phyloP scores from a whole-genome alignment of 2,329 filamentous ascomycete species.

The Fusarium ambrosium region DNA sequence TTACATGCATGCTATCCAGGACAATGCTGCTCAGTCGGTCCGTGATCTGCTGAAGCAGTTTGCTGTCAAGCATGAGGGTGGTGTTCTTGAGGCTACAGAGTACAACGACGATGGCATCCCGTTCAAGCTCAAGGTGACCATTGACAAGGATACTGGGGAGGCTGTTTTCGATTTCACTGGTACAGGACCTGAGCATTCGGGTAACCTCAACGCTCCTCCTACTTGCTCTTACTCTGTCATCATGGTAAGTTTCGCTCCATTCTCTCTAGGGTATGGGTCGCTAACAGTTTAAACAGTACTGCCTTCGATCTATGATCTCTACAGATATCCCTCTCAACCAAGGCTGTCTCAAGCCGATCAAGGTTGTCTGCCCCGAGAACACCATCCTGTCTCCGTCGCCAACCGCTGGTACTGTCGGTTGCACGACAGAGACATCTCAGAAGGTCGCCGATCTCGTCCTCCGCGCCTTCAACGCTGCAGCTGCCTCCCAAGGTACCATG shows the following conservation, averaged over 20 bases:
- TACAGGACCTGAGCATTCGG: constrained; percentile 49
- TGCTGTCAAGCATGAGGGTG: constrained; percentile 75
- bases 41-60: constrained; percentile 80
- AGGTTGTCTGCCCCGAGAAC: constrained; percentile 46
- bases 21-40: constrained; percentile 83
- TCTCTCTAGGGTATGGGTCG: accelerated
- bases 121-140: constrained; percentile 80
- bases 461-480: constrained; percentile 80
- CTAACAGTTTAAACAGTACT: constrained; percentile 41
- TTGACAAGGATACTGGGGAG: constrained; percentile 79
- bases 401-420: constrained; percentile 51
- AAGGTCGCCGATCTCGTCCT: constrained; percentile 75
- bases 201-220: constrained; percentile 49
- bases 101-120: constrained; percentile 90
- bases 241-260: constrained; percentile 34
- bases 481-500: constrained; percentile 82
- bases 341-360: constrained; percentile 63
- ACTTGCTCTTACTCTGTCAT: constrained; percentile 50
- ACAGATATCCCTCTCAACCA: constrained; percentile 54
- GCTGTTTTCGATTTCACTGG: constrained; percentile 71
- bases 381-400: constrained; percentile 52
- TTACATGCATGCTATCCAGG: constrained; percentile 87
- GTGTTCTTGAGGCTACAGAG: constrained; percentile 80
- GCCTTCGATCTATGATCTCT: constrained; percentile 50
- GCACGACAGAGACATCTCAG: constrained; percentile 52